A percentile compares a stretch with the other conserved stretches of the same genome.
Evolutionary conservation across 495 filamentous ascomycete species (phyloP).

Genomic region (Penicillium soppii): DNA sequence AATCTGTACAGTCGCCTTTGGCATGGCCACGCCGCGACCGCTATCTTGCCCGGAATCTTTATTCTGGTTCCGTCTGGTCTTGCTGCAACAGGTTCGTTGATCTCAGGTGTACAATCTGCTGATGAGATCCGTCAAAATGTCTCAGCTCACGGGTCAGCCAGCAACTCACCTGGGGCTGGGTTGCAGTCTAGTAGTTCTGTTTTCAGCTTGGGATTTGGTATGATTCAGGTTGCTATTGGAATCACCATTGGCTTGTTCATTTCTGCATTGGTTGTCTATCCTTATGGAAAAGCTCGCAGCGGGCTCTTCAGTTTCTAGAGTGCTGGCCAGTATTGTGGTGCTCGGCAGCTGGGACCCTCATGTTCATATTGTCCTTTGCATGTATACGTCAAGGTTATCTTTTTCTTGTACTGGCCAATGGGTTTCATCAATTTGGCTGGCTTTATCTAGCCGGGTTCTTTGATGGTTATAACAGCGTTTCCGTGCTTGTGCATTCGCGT

Average conservation of each 20-base stretch:
- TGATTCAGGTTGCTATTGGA: constrained; percentile 83
- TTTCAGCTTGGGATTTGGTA: constrained; percentile 35
- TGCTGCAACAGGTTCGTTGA: constrained; percentile 72
- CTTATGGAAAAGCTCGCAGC: constrained; percentile 80
- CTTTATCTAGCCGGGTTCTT: too few species aligned
- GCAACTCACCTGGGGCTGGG: constrained; percentile 13
- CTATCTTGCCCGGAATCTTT: constrained; percentile 86
- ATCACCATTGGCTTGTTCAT: constrained; percentile 87
- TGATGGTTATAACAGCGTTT: too few species aligned
- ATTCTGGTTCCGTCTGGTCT: constrained; percentile 86
- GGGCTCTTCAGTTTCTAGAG: constrained; percentile 79
- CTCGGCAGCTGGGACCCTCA: not conserved
- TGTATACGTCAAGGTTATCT: too few species aligned
- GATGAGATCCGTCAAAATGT: constrained; percentile 64
- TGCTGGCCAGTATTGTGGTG: not conserved
- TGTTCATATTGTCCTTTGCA: not conserved
- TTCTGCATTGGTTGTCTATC: constrained; percentile 80
- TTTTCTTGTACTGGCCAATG: too few species aligned
- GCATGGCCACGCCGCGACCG: constrained; percentile 79
- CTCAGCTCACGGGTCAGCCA: constrained; percentile 17
- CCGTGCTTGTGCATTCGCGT: too few species aligned
- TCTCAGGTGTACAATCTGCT: constrained; percentile 74
- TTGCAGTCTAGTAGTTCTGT: constrained; percentile 17
- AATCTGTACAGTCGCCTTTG: constrained; percentile 80
- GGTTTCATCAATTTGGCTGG: too few species aligned